Percentiles rank a stretch among this genome's conserved stretches.
Evolutionary conservation across 495 filamentous ascomycete genomes (phyloP).

Genomic region (Penicillium diatomitis): DNA sequence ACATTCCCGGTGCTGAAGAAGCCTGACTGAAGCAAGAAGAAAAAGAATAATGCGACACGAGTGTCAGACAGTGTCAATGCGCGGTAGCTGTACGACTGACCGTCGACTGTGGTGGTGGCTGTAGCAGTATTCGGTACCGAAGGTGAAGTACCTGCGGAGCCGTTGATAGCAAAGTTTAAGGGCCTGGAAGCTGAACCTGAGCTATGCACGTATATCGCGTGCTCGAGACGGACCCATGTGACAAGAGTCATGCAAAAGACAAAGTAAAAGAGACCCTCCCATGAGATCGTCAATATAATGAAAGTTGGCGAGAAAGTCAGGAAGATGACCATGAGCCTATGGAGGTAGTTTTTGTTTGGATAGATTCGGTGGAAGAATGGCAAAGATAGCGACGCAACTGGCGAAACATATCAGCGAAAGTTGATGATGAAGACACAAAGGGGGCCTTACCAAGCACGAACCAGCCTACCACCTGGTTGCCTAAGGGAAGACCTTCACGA

Average conservation of each 20-base stretch:
- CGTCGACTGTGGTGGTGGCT: conserved; percentile 20
- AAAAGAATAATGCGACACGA: conserved; percentile 87
- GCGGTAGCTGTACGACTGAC: conserved; percentile 49
- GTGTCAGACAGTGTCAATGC: conserved; percentile 69
- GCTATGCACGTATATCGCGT: conserved; percentile 58
- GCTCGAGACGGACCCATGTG: conserved; percentile 85
- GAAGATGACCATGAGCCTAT: conserved; percentile 83
- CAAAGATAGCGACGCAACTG: conserved; percentile 66
- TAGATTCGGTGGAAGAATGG: conserved; percentile 75
- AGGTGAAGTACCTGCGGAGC: conserved; percentile 12
- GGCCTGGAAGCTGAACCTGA: conserved; percentile 14
- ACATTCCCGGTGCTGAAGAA: conserved; percentile 99
- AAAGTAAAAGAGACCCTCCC: conserved; percentile 95
- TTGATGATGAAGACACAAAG: background rate
- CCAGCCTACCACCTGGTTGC: conserved; percentile 88
- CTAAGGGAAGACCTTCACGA: conserved; percentile 76
- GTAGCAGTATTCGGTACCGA: conserved; percentile 11
- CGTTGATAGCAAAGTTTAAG: conserved; percentile 4
- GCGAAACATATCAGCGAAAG: background rate
- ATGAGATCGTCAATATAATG: conserved; percentile 94
- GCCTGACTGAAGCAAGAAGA: conserved; percentile 85
- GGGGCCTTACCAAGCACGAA: conserved; percentile 57
- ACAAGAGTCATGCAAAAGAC: conserved; percentile 76
- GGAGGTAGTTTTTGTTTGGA: conserved; percentile 82
- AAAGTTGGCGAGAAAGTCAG: conserved; percentile 89